Evolutionary conservation across 1,284 basidiomycete genomes (phyloP).

Genomic region (Ustilago trichophora): DNA sequence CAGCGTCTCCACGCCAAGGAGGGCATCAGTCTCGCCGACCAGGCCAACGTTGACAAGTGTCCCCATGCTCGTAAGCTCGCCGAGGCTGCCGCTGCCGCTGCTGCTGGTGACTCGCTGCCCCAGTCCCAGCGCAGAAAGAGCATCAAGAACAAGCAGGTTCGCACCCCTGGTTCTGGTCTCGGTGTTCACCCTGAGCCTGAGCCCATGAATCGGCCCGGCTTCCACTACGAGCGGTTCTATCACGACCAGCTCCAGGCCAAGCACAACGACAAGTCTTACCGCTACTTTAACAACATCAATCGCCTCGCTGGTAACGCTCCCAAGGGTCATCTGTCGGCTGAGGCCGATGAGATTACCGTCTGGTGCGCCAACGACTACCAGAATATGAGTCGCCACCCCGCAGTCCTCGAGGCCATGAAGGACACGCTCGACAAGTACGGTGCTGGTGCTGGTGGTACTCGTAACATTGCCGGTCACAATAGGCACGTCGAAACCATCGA

Average conservation of each 20-base stretch:
- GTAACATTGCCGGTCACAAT: constrained; percentile 98
- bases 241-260: constrained; percentile 91
- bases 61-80: constrained; percentile 62
- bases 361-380: constrained; percentile 99
- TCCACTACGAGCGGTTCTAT: constrained; percentile 91
- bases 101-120: constrained; percentile 60
- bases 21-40: constrained; percentile 48
- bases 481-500: constrained; percentile 95
- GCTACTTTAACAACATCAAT: constrained; percentile 99
- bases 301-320: constrained; percentile 94
- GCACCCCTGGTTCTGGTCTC: constrained; percentile 64
- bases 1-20: constrained; percentile 57
- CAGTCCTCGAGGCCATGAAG: constrained; percentile 97
- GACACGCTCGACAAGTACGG: constrained; percentile 94
- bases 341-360: constrained; percentile 93
- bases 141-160: constrained; percentile 62
- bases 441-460: constrained; percentile 95
- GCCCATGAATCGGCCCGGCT: constrained; percentile 69
- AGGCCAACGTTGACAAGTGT: constrained; percentile 63
- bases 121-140: constrained; percentile 48
- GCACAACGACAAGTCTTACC: constrained; percentile 90
- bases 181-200: constrained; percentile 65
- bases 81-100: constrained; percentile 54
- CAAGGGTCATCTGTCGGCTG: constrained; percentile 87
- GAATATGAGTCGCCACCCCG: constrained; percentile 96